These are phyloP conservation scores for Trapa incisa DNA, from an alignment of 345 rosid species.

Conservation along the genomic window DNA sequence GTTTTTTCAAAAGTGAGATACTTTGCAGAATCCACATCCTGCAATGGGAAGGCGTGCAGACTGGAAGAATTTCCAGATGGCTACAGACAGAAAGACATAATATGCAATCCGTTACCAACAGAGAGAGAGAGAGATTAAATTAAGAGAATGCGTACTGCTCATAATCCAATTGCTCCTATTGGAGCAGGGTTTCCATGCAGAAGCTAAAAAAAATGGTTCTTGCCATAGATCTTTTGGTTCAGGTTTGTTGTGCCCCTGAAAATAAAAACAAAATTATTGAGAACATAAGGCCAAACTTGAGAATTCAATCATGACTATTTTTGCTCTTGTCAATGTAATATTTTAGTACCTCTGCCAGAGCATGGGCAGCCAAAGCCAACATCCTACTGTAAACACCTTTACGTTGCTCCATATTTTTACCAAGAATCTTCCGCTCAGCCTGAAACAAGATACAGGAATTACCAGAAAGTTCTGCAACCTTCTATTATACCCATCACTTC, in stretches of 20 bases:
- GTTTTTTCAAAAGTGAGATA: no score
- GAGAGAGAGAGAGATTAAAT: background rate
- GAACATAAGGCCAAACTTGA: background rate
- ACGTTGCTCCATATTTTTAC: constrained; percentile 32
- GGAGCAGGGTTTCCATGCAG: constrained; percentile 88
- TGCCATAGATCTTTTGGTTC: constrained; percentile 95
- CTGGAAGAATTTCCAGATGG: no score
- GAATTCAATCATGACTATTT: background rate
- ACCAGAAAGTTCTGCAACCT: background rate
- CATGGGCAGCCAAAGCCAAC: constrained; percentile 83
- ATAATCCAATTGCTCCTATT: constrained; percentile 65
- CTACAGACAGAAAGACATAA: no score
- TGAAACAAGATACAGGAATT: constrained; percentile 2
- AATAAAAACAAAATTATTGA: constrained; percentile 4
- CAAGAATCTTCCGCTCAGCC: constrained; percentile 30
- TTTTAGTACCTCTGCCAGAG: constrained; percentile 70
- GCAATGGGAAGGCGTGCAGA: no score
- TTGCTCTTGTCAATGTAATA: background rate
- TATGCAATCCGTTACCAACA: background rate
- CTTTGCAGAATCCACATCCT: no score
- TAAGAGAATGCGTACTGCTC: constrained; percentile 32
- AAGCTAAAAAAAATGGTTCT: constrained; percentile 59
- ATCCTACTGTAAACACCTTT: constrained; percentile 61
- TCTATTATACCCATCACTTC: background rate
- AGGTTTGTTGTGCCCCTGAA: constrained; percentile 55